phyloP scores from a whole-genome alignment of 768 basidiomycete species.

The Lentinula lateritia region DNA sequence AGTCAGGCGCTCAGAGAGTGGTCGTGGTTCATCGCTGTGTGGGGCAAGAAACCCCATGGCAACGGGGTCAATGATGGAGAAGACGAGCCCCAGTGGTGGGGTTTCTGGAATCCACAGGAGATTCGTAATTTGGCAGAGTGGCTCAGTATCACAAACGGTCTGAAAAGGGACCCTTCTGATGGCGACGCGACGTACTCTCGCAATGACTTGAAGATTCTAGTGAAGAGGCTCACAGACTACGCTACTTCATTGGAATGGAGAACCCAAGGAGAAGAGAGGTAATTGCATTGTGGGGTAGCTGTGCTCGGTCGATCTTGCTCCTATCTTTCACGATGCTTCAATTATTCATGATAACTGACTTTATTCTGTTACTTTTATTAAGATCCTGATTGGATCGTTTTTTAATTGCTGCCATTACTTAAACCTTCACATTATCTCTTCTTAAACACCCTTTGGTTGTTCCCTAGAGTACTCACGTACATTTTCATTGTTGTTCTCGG shows the following conservation, averaged over 20 bases:
- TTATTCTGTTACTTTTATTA: too few species aligned
- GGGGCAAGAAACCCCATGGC: conserved; percentile 49
- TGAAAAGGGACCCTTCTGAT: conserved; percentile 8
- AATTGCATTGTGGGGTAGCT: not conserved
- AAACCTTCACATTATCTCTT: too few species aligned
- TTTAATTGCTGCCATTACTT: too few species aligned
- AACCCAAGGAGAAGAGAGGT: conserved; percentile 22
- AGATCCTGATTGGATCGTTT: too few species aligned
- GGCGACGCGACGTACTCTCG: conserved; percentile 16
- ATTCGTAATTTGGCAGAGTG: conserved; percentile 62
- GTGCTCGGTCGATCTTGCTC: not conserved
- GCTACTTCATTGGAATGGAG: conserved; percentile 60
- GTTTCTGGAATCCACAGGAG: conserved; percentile 60
- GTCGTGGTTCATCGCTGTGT: conserved; percentile 77
- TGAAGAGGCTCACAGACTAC: conserved; percentile 53
- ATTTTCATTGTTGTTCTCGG: not conserved
- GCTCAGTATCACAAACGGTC: conserved; percentile 36
- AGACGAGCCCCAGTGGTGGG: conserved; percentile 60
- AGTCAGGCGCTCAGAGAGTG: conserved; percentile 51
- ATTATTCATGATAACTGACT: not conserved
- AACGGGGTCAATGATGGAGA: conserved; percentile 17
- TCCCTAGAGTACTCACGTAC: too few species aligned
- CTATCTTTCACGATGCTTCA: not conserved
- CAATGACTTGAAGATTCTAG: conserved; percentile 37
- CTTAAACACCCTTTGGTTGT: too few species aligned